phyloP scores from a whole-genome alignment of 768 basidiomycete genomes.

The Termitomyces heimii region DNA sequence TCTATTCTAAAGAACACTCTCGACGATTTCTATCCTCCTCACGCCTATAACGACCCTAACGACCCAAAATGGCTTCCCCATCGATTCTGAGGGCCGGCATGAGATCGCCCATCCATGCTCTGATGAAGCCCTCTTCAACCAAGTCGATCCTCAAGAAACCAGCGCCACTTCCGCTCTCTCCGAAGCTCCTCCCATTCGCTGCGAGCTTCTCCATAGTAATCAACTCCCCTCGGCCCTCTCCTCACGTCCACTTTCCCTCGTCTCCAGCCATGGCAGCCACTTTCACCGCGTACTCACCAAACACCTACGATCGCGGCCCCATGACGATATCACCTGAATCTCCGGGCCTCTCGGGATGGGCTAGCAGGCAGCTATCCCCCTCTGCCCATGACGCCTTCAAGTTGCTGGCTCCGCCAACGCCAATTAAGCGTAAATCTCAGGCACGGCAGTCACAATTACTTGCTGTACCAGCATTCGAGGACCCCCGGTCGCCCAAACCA shows the following conservation, averaged over 20 bases:
- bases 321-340: slow-evolving; percentile 55
- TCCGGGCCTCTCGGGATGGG: slow-evolving; percentile 48
- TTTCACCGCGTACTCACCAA: slow-evolving; percentile 50
- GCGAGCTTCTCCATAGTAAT: slow-evolving; percentile 26
- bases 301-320: slow-evolving; percentile 59
- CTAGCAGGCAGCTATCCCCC: slow-evolving; percentile 39
- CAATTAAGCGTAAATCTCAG: slow-evolving; percentile 12
- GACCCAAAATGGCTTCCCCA: slow-evolving; percentile 31
- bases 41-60: slow-evolving; percentile 18
- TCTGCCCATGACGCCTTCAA: slow-evolving; percentile 26
- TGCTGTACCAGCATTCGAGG: slow-evolving; percentile 22
- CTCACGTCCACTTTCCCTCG: slow-evolving; percentile 64
- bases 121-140: slow-evolving; percentile 20
- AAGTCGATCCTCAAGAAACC: slow-evolving; percentile 37
- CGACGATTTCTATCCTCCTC: slow-evolving; percentile 1
- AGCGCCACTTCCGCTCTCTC: slow-evolving; percentile 29
- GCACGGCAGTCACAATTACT: not conserved
- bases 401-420: slow-evolving; percentile 27
- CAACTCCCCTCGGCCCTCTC: slow-evolving; percentile 28
- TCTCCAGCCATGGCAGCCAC: slow-evolving; percentile 52
- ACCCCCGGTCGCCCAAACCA: slow-evolving; percentile 34
- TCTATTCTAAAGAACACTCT: slow-evolving; percentile 21
- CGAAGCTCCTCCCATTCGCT: slow-evolving; percentile 22
- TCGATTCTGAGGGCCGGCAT: slow-evolving; percentile 29
- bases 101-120: slow-evolving; percentile 24